phyloP scores from a whole-genome alignment of 2,329 filamentous ascomycete species.

The Colletotrichum spinosum region DNA sequence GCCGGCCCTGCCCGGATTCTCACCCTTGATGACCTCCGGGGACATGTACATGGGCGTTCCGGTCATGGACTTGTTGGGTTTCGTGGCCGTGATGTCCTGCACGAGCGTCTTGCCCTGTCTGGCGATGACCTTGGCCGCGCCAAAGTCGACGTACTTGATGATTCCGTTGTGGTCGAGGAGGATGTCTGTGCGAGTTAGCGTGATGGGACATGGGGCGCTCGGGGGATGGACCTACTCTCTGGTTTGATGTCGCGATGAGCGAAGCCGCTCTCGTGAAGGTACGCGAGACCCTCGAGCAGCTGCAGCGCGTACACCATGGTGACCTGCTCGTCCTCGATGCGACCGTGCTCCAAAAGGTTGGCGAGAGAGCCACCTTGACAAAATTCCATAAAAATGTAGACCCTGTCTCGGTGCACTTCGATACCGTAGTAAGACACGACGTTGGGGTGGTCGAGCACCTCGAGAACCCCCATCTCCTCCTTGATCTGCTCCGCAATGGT shows the following conservation, averaged over 20 bases:
- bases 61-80: slow-evolving; percentile 90
- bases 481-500: slow-evolving; percentile 93
- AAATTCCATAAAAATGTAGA: slow-evolving; percentile 99
- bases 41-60: slow-evolving; percentile 99
- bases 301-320: slow-evolving; percentile 97
- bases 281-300: slow-evolving; percentile 91
- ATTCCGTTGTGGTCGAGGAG: slow-evolving; percentile 97
- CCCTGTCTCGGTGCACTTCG: slow-evolving; percentile 96
- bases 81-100: slow-evolving; percentile 68
- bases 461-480: slow-evolving; percentile 96
- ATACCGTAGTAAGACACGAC: slow-evolving; percentile 98
- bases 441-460: slow-evolving; percentile 96
- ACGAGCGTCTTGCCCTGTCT: slow-evolving; percentile 90
- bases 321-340: slow-evolving; percentile 97
- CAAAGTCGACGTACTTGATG: slow-evolving; percentile 99
- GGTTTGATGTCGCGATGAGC: slow-evolving; percentile 98
- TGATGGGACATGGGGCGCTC: neutral
- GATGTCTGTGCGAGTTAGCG: slow-evolving; percentile 72
- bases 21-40: slow-evolving; percentile 95
- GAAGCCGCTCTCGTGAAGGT: slow-evolving; percentile 91
- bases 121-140: slow-evolving; percentile 96
- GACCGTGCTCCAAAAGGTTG: slow-evolving; percentile 89
- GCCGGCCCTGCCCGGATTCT: slow-evolving; percentile 82
- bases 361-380: slow-evolving; percentile 95
- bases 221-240: slow-evolving; percentile 74